A percentile compares a stretch with the other conserved stretches of the same genome.
These are phyloP conservation scores for Colletotrichum liaoningense DNA, from an alignment of 2,329 filamentous ascomycete species.

Conservation along the genomic window DNA sequence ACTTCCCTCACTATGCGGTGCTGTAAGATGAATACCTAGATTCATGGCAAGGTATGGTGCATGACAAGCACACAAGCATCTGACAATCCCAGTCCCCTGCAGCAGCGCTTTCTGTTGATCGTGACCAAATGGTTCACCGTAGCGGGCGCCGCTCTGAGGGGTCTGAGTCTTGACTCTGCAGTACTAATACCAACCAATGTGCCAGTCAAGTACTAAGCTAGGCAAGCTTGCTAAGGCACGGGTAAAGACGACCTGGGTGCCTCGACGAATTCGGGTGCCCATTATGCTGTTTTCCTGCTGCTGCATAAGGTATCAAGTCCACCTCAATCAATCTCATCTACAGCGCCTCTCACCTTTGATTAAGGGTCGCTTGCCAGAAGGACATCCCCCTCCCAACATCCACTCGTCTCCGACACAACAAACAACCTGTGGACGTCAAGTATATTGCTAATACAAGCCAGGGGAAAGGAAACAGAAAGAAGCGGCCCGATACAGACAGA, in stretches of 20 bases:
- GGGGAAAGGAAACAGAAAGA: background rate
- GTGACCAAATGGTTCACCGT: background rate
- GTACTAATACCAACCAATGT: too few species aligned
- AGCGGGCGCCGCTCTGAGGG: background rate
- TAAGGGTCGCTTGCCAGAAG: background rate
- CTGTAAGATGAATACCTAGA: background rate
- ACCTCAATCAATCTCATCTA: conserved; percentile 11
- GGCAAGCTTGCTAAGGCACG: too few species aligned
- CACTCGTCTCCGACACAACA: background rate
- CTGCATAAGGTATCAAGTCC: background rate
- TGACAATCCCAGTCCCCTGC: background rate
- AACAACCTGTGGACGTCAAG: background rate
- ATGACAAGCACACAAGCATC: background rate
- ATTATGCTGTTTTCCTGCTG: background rate
- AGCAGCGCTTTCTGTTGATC: background rate
- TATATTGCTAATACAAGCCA: background rate
- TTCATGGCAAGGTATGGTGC: background rate
- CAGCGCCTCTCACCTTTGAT: background rate
- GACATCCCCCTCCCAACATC: background rate
- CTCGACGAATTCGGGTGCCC: background rate
- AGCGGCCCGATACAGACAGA: background rate
- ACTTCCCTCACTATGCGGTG: background rate
- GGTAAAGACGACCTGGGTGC: background rate
- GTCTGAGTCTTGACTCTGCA: background rate
- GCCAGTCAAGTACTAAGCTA: too few species aligned